These are phyloP conservation scores for Xylaria grammica DNA, from an alignment of 495 filamentous ascomycete genomes.

Conservation along the genomic window DNA sequence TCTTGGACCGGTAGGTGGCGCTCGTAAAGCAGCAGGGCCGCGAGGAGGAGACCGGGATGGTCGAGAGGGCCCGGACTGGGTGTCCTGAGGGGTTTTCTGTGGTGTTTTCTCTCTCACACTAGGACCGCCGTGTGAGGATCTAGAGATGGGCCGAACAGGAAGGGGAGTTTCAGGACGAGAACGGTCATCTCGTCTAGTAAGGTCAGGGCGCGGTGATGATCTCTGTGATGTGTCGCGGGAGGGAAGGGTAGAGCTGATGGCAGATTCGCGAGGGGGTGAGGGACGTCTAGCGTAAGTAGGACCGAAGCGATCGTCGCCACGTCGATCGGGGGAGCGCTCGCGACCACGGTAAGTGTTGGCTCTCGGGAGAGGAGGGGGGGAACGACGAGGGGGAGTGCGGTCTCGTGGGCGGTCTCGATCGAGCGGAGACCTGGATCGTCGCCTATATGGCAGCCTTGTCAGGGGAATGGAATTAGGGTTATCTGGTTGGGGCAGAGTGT, in stretches of 20 bases:
- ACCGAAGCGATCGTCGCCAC: slow-evolving; percentile 47
- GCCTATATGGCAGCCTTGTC: slow-evolving; percentile 38
- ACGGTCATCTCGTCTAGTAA: slow-evolving; percentile 47
- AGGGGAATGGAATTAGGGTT: slow-evolving; percentile 35
- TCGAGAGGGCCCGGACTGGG: slow-evolving; percentile 23
- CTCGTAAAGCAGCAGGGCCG: slow-evolving; percentile 53
- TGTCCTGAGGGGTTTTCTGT: slow-evolving; percentile 33
- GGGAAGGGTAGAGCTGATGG: slow-evolving; percentile 48
- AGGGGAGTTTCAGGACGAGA: slow-evolving; percentile 46
- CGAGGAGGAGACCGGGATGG: slow-evolving; percentile 48
- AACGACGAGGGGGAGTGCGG: slow-evolving; percentile 46
- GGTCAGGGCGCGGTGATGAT: slow-evolving; percentile 50
- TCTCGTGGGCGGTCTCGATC: slow-evolving; percentile 49
- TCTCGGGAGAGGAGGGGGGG: slow-evolving; percentile 42
- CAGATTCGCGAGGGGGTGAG: slow-evolving; percentile 47
- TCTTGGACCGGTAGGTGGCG: slow-evolving; percentile 51
- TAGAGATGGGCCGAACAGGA: slow-evolving; percentile 38
- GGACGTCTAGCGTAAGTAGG: slow-evolving; percentile 45
- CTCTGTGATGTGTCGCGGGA: slow-evolving; percentile 49
- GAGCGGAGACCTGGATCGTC: slow-evolving; percentile 54
- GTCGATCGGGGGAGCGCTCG: slow-evolving; percentile 50
- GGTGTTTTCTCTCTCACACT: slow-evolving; percentile 36
- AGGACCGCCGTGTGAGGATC: slow-evolving; percentile 31
- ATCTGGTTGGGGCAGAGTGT: slow-evolving; percentile 27
- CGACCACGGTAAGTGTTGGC: slow-evolving; percentile 48